phyloP scores from a whole-genome alignment of 352 stramenopile genomes.

The Globisporangium perplexum region DNA sequence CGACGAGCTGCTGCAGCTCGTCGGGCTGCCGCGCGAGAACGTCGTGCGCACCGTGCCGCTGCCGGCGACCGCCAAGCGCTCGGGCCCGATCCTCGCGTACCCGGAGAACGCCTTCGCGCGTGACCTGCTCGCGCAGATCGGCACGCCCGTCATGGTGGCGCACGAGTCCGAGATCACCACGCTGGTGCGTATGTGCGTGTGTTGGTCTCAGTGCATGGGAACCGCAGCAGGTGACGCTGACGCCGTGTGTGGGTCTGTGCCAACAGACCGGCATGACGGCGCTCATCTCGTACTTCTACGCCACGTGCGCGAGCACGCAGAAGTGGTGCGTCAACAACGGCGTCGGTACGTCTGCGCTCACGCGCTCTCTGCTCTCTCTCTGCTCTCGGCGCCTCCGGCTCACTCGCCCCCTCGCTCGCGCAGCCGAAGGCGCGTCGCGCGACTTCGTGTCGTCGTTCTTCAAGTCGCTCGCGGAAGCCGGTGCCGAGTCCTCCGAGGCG shows the following conservation, averaged over 20 bases:
- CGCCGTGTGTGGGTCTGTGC: not conserved
- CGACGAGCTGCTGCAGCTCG: slow-evolving; percentile 69
- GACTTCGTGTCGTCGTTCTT: slow-evolving; percentile 85
- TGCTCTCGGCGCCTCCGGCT: not conserved
- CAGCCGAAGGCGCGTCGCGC: slow-evolving; percentile 61
- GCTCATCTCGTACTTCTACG: slow-evolving; percentile 86
- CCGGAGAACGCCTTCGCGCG: slow-evolving; percentile 59
- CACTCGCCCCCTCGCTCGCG: not conserved
- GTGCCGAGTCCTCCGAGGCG: slow-evolving; percentile 56
- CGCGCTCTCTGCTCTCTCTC: not conserved
- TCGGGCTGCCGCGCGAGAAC: slow-evolving; percentile 59
- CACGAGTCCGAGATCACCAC: slow-evolving; percentile 80
- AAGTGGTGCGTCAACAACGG: slow-evolving; percentile 86
- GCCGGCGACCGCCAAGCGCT: slow-evolving; percentile 64
- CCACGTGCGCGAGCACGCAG: slow-evolving; percentile 74
- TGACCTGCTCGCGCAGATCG: slow-evolving; percentile 73
- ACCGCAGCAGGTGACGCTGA: no score
- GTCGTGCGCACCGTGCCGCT: slow-evolving; percentile 79
- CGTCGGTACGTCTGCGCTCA: slow-evolving; percentile 66
- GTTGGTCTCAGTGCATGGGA: no score
- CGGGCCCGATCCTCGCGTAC: slow-evolving; percentile 75
- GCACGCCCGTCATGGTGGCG: slow-evolving; percentile 78
- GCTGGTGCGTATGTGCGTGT: slow-evolving; percentile 26
- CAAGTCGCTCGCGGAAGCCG: slow-evolving; percentile 67
- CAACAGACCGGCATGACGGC: slow-evolving; percentile 72